Evolutionary conservation across 2,329 filamentous ascomycete genomes (phyloP).

Genomic region (Penicillium janthinellum): DNA sequence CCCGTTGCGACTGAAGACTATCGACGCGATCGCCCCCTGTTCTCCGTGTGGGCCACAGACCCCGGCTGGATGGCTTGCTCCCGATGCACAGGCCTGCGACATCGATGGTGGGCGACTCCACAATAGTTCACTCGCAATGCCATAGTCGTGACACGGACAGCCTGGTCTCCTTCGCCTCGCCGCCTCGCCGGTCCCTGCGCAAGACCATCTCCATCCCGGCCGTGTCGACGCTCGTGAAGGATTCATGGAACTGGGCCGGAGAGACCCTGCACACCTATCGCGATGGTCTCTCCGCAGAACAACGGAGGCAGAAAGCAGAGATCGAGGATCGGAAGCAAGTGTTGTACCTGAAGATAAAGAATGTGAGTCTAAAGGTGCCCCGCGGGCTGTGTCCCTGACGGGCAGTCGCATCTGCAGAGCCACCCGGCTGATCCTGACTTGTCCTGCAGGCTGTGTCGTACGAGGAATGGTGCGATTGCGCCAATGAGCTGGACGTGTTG

Average conservation of each 20-base stretch:
- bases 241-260: slow-evolving; percentile 40
- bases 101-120: slow-evolving; percentile 36
- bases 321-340: slow-evolving; percentile 64
- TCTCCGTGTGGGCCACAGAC: slow-evolving; percentile 8
- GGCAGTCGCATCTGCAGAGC: slow-evolving; percentile 12
- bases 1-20: not conserved
- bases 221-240: slow-evolving; percentile 37
- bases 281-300: slow-evolving; percentile 56
- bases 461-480: slow-evolving; percentile 73
- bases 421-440: slow-evolving; percentile 14
- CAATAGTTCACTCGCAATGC: slow-evolving; percentile 33
- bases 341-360: slow-evolving; percentile 65
- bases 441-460: slow-evolving; percentile 63
- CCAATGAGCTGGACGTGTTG: slow-evolving; percentile 73
- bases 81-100: slow-evolving; percentile 33
- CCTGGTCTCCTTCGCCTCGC: slow-evolving; percentile 3
- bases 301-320: slow-evolving; percentile 52
- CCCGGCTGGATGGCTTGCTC: slow-evolving; percentile 30
- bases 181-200: slow-evolving; percentile 23
- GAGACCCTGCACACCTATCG: slow-evolving; percentile 44
- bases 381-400: slow-evolving; percentile 4
- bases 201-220: slow-evolving; percentile 35
- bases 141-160: slow-evolving; percentile 24
- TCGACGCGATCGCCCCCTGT: slow-evolving; percentile 8
- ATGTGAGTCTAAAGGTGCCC: slow-evolving; percentile 53